Evolutionary conservation across 352 stramenopile genomes (phyloP).

Genomic region (Phytophthora megakarya): DNA sequence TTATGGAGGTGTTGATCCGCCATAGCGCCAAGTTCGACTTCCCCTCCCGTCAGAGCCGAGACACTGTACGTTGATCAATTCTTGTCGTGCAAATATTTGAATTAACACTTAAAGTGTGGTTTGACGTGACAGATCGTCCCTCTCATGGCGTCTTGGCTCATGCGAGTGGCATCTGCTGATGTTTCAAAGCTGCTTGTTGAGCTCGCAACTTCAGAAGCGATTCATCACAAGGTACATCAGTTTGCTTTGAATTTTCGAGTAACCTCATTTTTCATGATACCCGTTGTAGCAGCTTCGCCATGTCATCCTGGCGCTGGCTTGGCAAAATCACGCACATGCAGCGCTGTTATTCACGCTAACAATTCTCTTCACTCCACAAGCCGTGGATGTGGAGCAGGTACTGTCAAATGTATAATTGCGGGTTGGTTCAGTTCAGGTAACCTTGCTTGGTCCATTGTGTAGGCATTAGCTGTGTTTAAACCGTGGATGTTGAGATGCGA

Average conservation of each 20-base stretch:
- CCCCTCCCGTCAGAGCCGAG: constrained; percentile 16
- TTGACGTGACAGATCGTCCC: constrained; percentile 1
- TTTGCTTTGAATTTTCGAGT: not conserved
- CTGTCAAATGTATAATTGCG: not conserved
- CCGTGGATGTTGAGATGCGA: too few relatives aligned
- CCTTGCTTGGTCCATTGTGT: not conserved
- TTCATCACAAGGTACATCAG: constrained; percentile 19
- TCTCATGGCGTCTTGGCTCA: constrained; percentile 14
- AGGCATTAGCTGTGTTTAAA: constrained; percentile 3
- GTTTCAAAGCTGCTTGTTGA: constrained; percentile 9
- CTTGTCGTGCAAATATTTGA: too few relatives aligned
- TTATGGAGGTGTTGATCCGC: constrained; percentile 31
- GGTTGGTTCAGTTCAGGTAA: not conserved
- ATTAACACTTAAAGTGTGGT: too few relatives aligned
- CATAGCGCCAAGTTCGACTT: constrained; percentile 29
- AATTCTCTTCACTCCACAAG: constrained; percentile 24
- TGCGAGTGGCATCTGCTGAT: constrained; percentile 5
- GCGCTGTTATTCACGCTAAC: constrained; percentile 19
- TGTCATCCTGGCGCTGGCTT: constrained; percentile 20
- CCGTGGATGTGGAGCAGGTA: constrained; percentile 23
- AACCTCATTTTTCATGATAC: not conserved
- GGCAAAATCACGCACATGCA: constrained; percentile 19
- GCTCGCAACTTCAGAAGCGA: not conserved
- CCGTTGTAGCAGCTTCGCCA: constrained; percentile 11
- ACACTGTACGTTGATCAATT: constrained; percentile 14